phyloP scores from a whole-genome alignment of 352 stramenopile genomes.

The Globisporangium irregulare region DNA sequence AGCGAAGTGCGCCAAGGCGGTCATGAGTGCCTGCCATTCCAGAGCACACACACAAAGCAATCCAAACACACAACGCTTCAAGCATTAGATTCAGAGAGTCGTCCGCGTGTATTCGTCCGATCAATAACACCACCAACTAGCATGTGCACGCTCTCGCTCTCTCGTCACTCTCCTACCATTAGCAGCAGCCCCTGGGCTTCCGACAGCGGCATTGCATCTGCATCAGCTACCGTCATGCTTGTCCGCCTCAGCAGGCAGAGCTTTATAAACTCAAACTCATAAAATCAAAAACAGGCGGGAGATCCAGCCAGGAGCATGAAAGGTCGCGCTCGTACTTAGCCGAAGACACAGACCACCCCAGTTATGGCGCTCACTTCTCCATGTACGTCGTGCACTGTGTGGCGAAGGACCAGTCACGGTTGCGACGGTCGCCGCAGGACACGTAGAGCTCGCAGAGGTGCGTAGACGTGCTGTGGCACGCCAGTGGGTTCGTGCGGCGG shows the following conservation, averaged over 20 bases:
- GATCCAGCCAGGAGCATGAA: not conserved
- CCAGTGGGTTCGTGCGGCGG: constrained; percentile 67
- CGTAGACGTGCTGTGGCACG: constrained; percentile 80
- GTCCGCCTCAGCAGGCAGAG: not conserved
- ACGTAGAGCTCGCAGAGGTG: constrained; percentile 84
- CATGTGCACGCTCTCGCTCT: not conserved
- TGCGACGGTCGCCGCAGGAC: constrained; percentile 73
- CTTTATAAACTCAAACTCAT: constrained; percentile 12
- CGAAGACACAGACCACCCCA: not conserved
- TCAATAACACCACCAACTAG: not conserved
- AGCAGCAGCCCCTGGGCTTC: constrained; percentile 16
- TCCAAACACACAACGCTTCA: not conserved
- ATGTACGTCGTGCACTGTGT: constrained; percentile 74
- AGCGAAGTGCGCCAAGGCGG: not conserved
- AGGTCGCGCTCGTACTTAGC: not conserved
- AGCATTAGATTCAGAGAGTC: not conserved
- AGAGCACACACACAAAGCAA: not conserved
- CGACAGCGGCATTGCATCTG: constrained; percentile 5
- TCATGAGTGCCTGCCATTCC: not conserved
- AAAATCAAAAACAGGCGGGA: constrained; percentile 3
- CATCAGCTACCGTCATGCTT: not conserved
- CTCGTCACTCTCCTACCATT: constrained; percentile 8
- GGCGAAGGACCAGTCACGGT: constrained; percentile 76
- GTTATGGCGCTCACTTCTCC: constrained; percentile 12
- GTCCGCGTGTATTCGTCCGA: constrained; percentile 4